Evolutionary conservation across 345 rosid species (phyloP).

Genomic region (Citrus inodora): DNA sequence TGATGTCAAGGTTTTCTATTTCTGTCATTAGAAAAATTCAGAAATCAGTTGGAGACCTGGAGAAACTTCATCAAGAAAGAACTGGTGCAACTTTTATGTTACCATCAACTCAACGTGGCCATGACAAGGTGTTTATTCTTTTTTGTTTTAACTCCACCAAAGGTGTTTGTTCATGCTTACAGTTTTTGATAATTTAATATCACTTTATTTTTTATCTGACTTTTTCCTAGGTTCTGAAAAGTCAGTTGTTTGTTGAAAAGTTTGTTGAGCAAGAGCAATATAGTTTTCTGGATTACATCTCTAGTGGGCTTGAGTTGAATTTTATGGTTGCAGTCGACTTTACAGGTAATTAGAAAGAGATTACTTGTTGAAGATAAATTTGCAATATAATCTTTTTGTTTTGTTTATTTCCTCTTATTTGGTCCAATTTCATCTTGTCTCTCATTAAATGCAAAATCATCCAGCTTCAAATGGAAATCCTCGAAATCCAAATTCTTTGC

Average conservation of each 20-base stretch:
- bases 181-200: not conserved
- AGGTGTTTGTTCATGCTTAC: conserved; percentile 37
- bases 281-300: conserved; percentile 82
- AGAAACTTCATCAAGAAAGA: conserved; percentile 50
- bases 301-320: conserved; percentile 77
- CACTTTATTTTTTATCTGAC: not conserved
- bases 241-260: conserved; percentile 71
- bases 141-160: conserved; percentile 2
- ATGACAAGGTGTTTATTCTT: conserved; percentile 52
- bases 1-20: conserved; percentile 9
- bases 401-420: not conserved
- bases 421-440: not conserved
- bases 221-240: conserved; percentile 52
- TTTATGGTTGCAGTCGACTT: conserved; percentile 96
- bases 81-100: conserved; percentile 44
- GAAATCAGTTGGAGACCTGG: conserved; percentile 65
- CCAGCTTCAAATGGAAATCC: conserved; percentile 94
- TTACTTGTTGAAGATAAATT: not conserved
- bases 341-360: conserved; percentile 47
- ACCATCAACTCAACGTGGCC: conserved; percentile 35
- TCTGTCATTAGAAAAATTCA: conserved; percentile 50
- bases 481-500: conserved; percentile 59
- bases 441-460: conserved; percentile 2
- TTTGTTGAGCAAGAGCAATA: conserved; percentile 59
- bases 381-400: not conserved